phyloP scores from a whole-genome alignment of 163 green algal species.

The Volvox carteri region DNA sequence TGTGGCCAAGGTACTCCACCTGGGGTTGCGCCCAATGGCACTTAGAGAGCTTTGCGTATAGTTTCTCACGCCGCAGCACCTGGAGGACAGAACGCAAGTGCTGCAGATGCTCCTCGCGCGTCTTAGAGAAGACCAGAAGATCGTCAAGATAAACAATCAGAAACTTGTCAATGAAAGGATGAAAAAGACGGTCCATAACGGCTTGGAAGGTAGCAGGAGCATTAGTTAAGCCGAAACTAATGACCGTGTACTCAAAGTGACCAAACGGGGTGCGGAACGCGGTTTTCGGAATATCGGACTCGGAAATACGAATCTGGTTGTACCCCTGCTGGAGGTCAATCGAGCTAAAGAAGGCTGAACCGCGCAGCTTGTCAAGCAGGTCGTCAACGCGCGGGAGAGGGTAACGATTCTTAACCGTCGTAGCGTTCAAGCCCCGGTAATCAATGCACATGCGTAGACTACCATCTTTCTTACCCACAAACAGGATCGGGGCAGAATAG shows the following conservation, averaged over 20 bases:
- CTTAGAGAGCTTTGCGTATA: neutral
- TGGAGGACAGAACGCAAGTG: neutral
- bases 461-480: constrained; percentile 73
- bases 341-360: constrained; percentile 70
- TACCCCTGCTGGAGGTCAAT: constrained; percentile 80
- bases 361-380: constrained; percentile 71
- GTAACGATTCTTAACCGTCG: constrained; percentile 72
- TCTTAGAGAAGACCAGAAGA: constrained; percentile 70
- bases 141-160: constrained; percentile 50
- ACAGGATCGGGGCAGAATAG: constrained; percentile 73
- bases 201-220: constrained; percentile 77
- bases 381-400: constrained; percentile 78
- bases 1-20: constrained; percentile 14
- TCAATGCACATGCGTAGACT: constrained; percentile 74
- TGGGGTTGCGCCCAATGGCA: constrained; percentile 8
- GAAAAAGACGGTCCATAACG: constrained; percentile 48
- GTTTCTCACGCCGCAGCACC: neutral
- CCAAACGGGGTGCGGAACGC: constrained; percentile 79
- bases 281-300: constrained; percentile 74
- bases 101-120: constrained; percentile 13
- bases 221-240: constrained; percentile 83
- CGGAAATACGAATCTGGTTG: constrained; percentile 73
- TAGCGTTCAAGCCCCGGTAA: constrained; percentile 75
- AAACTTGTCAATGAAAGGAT: neutral
- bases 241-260: constrained; percentile 77